Percentiles rank a stretch among this genome's conserved stretches.
phyloP scores from a whole-genome alignment of 2,329 filamentous ascomycete genomes.

The Capronia americana region DNA sequence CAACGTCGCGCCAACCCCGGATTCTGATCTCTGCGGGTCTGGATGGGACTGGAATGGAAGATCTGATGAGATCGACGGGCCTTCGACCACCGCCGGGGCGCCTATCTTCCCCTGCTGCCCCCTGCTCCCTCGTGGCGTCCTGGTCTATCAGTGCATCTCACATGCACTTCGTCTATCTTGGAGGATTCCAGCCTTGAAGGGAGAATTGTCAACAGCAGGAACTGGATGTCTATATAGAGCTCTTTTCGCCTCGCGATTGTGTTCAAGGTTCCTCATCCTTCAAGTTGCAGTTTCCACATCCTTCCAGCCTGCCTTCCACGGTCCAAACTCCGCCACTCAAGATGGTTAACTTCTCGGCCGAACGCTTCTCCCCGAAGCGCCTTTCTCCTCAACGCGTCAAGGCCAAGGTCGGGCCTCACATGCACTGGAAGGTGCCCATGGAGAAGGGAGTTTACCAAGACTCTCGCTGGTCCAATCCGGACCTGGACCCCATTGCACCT shows the following conservation, averaged over 20 bases:
- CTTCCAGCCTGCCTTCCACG: slow-evolving; percentile 1
- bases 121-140: slow-evolving; percentile 27
- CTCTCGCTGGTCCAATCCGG: slow-evolving; percentile 57
- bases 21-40: slow-evolving; percentile 15
- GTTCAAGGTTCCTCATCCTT: slow-evolving; percentile 9
- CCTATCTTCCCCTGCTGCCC: slow-evolving; percentile 24
- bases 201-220: slow-evolving; percentile 6
- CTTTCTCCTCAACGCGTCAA: slow-evolving; percentile 45
- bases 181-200: slow-evolving; percentile 20
- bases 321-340: slow-evolving; percentile 1
- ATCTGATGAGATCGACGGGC: slow-evolving; percentile 26
- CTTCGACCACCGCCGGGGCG: slow-evolving; percentile 23
- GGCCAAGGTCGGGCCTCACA: slow-evolving; percentile 47
- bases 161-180: slow-evolving; percentile 26
- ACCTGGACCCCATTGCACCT: slow-evolving; percentile 50
- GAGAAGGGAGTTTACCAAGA: slow-evolving; percentile 50
- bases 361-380: slow-evolving; percentile 34
- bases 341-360: slow-evolving; percentile 29
- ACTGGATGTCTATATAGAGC: slow-evolving; percentile 31
- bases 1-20: slow-evolving; percentile 15
- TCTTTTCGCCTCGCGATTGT: slow-evolving; percentile 10
- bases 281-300: slow-evolving; percentile 1
- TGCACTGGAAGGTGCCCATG: slow-evolving; percentile 48
- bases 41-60: slow-evolving; percentile 10
- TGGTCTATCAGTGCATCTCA: slow-evolving; percentile 30